A percentile compares a stretch with the other conserved stretches of the same genome.
phyloP scores from a whole-genome alignment of 441 rosid genomes.

The Euphorbia celastroides region DNA sequence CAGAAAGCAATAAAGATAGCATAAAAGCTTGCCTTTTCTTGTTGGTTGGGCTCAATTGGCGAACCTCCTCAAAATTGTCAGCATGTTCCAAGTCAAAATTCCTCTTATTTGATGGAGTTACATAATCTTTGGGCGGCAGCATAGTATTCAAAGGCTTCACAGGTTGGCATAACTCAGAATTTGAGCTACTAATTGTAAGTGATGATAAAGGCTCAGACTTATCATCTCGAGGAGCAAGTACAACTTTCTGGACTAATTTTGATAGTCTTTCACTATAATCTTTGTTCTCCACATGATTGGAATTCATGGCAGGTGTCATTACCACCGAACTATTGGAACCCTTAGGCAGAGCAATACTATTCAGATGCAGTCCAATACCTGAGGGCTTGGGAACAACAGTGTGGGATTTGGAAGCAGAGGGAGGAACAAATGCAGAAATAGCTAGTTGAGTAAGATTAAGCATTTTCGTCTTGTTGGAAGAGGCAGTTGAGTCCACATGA shows the following conservation, averaged over 20 bases:
- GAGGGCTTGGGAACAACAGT: constrained; percentile 34
- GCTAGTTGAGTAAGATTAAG: constrained; percentile 19
- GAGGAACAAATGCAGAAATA: constrained; percentile 14
- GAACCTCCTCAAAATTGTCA: constrained; percentile 32
- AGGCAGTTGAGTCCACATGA: constrained; percentile 16
- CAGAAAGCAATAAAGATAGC: constrained; percentile 7
- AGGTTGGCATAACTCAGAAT: constrained; percentile 26
- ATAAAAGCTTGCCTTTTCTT: constrained; percentile 41
- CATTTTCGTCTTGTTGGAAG: constrained; percentile 22
- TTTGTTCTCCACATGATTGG: constrained; percentile 17
- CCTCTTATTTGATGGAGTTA: constrained; percentile 29
- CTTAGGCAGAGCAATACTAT: constrained; percentile 32
- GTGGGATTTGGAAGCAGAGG: constrained; percentile 22
- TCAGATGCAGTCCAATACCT: constrained; percentile 61
- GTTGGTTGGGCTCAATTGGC: constrained; percentile 34
- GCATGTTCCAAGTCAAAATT: constrained; percentile 26
- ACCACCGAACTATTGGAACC: constrained; percentile 21
- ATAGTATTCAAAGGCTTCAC: constrained; percentile 20
- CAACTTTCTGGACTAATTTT: constrained; percentile 23
- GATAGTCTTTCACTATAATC: constrained; percentile 12
- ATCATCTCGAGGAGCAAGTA: constrained; percentile 21
- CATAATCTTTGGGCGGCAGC: constrained; percentile 19
- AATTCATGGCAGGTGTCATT: constrained; percentile 11
- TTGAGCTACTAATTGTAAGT: constrained; percentile 23
- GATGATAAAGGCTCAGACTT: constrained; percentile 25